Base-by-base conservation (phyloP, 139 green algal species). In the Picochlorum sp. region DNA sequence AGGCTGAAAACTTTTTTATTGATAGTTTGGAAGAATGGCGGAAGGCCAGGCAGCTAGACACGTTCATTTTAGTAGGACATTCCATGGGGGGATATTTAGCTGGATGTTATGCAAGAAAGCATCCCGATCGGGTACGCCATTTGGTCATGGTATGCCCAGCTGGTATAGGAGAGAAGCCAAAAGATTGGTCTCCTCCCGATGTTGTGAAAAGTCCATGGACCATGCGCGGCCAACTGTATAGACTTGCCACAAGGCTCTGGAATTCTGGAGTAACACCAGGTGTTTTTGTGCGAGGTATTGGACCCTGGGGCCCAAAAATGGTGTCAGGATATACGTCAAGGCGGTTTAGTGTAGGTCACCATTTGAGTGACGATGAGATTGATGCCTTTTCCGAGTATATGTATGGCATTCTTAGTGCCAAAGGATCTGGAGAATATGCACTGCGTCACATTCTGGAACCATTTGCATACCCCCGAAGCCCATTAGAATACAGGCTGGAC, bases 81-180 rank as follows among this genome's bases (percentile, higher is more conserved):
- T 79, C 51, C 61, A 62, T 96, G 63, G 50, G 30, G 23, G 31
- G 56, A 24, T 63, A 57, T 45, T 23, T 45, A 15, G 49, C 49
- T 50, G 83, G 87, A 38, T 68, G 38, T 54, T 96, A 96, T 66
- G 87, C 89, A 8, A 68, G 92, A 55, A 47, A 63, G 5, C 73
- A 96, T 70, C 89, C 89, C 0, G 81, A 95, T 60, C 75, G 85
- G 21, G 84, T 96, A 54, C 6, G 85, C 60, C 87, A 96, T 69
- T 80, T 96, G 15, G 69, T 96, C 47, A 78, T 96, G 11, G 88
- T 96, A 15, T 89, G 79, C 44, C 88, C 89, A 20, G 89, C 87
- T 10, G 89, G 88, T 14, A 64, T 96, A 60, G 82, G 77, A 41
- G 63, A 70, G 20, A 67, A 69, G 52, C 79, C 85, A 0, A 79